phyloP scores from a whole-genome alignment of 139 green algal genomes.

The Coelastrella sp. region DNA sequence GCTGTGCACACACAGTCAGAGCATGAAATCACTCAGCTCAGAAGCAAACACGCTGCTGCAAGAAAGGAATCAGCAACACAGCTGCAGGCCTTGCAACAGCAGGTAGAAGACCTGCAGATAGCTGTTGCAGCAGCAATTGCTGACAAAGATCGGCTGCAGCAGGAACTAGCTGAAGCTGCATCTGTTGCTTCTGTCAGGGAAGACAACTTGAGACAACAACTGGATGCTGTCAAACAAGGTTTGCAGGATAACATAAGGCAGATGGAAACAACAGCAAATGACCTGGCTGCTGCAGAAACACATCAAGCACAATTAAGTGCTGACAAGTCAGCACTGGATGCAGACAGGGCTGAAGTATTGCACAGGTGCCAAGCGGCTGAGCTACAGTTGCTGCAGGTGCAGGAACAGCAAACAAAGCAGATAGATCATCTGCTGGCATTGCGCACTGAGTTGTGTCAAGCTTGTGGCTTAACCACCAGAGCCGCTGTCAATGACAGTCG shows the following conservation, averaged over 20 bases:
- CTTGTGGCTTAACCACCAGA: not conserved
- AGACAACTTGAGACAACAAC: conserved; percentile 3
- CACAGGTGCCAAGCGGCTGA: conserved; percentile 10
- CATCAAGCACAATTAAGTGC: not conserved
- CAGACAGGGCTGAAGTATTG: conserved; percentile 1
- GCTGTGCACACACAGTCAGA: not conserved
- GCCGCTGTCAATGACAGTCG: too few species aligned
- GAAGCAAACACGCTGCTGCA: not conserved
- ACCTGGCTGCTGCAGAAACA: not conserved
- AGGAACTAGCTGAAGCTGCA: not conserved
- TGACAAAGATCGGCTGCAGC: conserved; percentile 28
- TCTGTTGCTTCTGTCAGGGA: not conserved
- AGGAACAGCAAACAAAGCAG: not conserved
- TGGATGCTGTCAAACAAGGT: conserved; percentile 15
- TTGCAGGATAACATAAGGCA: conserved; percentile 20
- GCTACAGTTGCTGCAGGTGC: not conserved
- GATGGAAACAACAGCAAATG: not conserved
- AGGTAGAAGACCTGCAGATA: conserved; percentile 11
- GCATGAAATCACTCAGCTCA: not conserved
- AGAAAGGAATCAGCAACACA: not conserved
- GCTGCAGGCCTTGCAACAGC: not conserved
- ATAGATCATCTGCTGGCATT: not conserved
- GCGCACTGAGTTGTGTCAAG: not conserved
- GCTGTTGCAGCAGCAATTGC: not conserved
- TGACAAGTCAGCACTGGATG: conserved; percentile 1